Evolutionary conservation across 2,329 filamentous ascomycete species (phyloP).

Genomic region (Apiospora pterosperma): DNA sequence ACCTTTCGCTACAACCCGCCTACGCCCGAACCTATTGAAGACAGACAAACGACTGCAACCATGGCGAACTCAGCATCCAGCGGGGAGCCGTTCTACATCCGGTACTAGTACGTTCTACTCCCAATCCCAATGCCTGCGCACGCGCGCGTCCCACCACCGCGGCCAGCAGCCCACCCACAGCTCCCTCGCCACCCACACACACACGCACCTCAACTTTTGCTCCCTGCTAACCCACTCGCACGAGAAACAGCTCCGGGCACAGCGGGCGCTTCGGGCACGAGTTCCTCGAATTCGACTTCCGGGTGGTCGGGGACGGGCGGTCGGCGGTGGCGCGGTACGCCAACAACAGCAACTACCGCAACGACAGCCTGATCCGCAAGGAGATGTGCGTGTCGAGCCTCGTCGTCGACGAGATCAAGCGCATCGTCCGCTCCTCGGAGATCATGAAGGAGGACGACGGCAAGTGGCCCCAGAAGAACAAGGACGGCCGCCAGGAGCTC

Average conservation of each 20-base stretch:
- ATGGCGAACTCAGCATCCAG: neutral
- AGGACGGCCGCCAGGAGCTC: constrained; percentile 93
- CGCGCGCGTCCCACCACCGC: neutral
- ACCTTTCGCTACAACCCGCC: neutral
- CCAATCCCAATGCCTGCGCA: neutral
- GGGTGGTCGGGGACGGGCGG: constrained; percentile 85
- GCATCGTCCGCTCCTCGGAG: constrained; percentile 94
- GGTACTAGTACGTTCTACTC: constrained; percentile 81
- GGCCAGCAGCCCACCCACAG: neutral
- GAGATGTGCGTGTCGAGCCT: constrained; percentile 97
- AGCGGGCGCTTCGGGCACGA: constrained; percentile 97
- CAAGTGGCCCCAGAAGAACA: constrained; percentile 99
- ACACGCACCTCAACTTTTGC: neutral
- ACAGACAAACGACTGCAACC: neutral
- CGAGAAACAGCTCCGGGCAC: constrained; percentile 82
- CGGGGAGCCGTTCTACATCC: constrained; percentile 85
- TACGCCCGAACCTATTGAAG: neutral
- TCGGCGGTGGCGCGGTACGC: constrained; percentile 95
- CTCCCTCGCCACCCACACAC: neutral
- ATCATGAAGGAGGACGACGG: constrained; percentile 98
- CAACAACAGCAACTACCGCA: constrained; percentile 99
- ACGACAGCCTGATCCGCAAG: constrained; percentile 98
- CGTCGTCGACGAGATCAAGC: constrained; percentile 90
- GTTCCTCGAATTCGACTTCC: constrained; percentile 97
- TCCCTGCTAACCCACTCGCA: neutral